Base-by-base conservation (phyloP, 495 filamentous ascomycete species). In the Venustampulla echinocandica region DNA sequence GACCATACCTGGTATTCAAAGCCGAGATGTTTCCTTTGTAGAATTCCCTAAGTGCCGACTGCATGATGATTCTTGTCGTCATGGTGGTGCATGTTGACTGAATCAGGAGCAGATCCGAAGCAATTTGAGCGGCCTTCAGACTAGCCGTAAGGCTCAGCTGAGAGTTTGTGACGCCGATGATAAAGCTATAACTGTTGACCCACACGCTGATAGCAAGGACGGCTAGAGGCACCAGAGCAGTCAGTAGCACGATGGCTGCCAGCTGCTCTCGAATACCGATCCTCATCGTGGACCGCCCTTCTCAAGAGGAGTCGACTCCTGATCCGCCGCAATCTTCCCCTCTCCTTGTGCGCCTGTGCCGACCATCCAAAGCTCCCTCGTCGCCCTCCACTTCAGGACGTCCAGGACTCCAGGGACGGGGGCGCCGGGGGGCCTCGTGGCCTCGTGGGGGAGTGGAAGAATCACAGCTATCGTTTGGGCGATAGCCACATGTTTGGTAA, bases 211-310 rank as follows among this genome's bases (percentile, higher is more conserved):
- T 64, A 10, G 40, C 37, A 10, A 37, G 10, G 7, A 48, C 46
- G n/a, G 23, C 24, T 18, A 48, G 18, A 19, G 19, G 17, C 7
- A 41, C 21, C 59, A 44, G 63, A 72, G 81, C 69, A 9, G 75
- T 65, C 7, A 84, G 65, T 18, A 80, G 74, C 42, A 82, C 64
- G 27, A 88, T 67, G 11, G 84, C 77, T 23, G 73, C 85, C 43
- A 93, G 70, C 73, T 93, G 87, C 66, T 85, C 80, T 50, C 85
- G 74, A 58, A 93, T 93, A 18, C 84, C 79, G 62, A 92, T 79
- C 58, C 86, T 75, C 84, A 93, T 90, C 19, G n/a, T 46, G 51
- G 7, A 7, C 3, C 22, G 17, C 5, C 3, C 15, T 40, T 9
- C 37, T 40, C 37, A 22, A 19, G 15, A 22, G n/a, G n/a, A n/a